Conservation (phyloP, 805 yeast genomes). For the Vanderwaltozyma tropicalis region DNA sequence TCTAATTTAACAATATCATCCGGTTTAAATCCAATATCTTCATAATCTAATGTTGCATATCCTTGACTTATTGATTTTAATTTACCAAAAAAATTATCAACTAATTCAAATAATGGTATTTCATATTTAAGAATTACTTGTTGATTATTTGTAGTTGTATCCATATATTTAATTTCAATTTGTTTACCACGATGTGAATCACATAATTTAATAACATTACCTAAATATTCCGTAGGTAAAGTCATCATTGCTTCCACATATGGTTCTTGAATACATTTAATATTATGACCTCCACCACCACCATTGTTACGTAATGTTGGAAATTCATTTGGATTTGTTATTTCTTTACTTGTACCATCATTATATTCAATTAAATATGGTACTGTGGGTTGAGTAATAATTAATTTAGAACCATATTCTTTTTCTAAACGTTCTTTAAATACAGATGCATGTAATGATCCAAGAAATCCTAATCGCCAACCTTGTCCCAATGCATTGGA, state of each 20-base stretch:
- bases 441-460: slow-evolving; percentile 90
- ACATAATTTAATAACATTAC: slow-evolving; percentile 77
- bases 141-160: slow-evolving; percentile 28
- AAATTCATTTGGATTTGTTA: slow-evolving; percentile 89
- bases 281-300: slow-evolving; percentile 6
- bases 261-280: slow-evolving; percentile 60
- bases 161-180: slow-evolving; percentile 45
- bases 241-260: slow-evolving; percentile 85
- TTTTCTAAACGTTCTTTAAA: slow-evolving; percentile 85
- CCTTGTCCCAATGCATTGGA: slow-evolving; percentile 95
- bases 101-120: slow-evolving; percentile 79
- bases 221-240: slow-evolving; percentile 80
- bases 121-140: slow-evolving; percentile 74
- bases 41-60: slow-evolving; percentile 89
- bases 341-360: slow-evolving; percentile 52
- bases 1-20: slow-evolving; percentile 83
- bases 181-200: slow-evolving; percentile 79
- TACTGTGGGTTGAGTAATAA: slow-evolving; percentile 91
- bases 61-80: slow-evolving; percentile 84
- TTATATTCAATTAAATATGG: slow-evolving; percentile 71
- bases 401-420: slow-evolving; percentile 87
- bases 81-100: slow-evolving; percentile 92
- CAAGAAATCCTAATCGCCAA: slow-evolving; percentile 92
- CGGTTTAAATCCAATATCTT: slow-evolving; percentile 76
- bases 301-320: slow-evolving; percentile 23